Base-by-base conservation (phyloP, 2,329 filamentous ascomycete species). In the Cladophialophora yegresii region DNA sequence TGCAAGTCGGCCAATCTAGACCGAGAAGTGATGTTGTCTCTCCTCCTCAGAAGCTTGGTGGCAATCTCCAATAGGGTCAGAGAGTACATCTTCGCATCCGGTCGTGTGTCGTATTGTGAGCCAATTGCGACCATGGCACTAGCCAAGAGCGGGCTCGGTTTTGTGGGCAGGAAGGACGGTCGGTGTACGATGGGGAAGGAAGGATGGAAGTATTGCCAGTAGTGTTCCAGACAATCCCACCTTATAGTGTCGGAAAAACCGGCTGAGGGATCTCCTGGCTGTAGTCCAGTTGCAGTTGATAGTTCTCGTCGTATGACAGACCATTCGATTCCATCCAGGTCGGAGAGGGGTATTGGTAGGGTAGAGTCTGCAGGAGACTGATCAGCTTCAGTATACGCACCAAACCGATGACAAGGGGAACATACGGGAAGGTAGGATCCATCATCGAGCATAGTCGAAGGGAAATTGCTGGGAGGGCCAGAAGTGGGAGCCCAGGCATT, bases 301-400 rank as follows among this genome's bases (percentile, higher is more conserved):
- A 73, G 69, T 70, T 76, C 70, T 74, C 75, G 66, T 76, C 76
- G 72, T 75, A 79, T 66, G 71, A 72, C 63, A 74, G 70, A 68
- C 72, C 72, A 72, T 70, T 77, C 69, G 73, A 71, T 63, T 73
- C 74, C 69, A 74, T 73, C 78, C 78, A 80, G 61, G 71, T 73
- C 67, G 73, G 74, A 71, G 75, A 77, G 70, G 73, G 75, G 69
- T 77, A 77, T 64, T 75, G 75, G 71, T 73, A 79, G 53, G 74
- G 73, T 54, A 76, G 72, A 67, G 70, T 71, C 75, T 77, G 65
- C 56, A 60, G 62, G 64, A 57, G 71, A 71, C 69, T 71, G 67
- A 71, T 72, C 69, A 72, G 68, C 66, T 67, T 71, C 70, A 72
- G 70, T 68, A 70, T 61, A 68, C 60, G 61, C 58, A 67, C 60